Evolutionary conservation across 345 rosid genomes (phyloP).

Genomic region (Camelina hispida): DNA sequence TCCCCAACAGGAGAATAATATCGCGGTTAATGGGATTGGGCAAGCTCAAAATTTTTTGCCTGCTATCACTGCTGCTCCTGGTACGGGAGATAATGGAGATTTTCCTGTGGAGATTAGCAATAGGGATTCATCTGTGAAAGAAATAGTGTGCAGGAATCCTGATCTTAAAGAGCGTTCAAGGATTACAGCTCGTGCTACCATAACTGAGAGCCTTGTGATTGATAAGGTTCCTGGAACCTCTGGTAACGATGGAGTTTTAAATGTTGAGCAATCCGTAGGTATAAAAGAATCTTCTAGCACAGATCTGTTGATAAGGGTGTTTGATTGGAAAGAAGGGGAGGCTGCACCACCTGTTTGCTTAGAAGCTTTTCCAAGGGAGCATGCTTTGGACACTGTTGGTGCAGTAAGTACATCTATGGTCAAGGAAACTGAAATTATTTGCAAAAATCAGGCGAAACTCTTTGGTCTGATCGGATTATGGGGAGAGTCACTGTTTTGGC

Average conservation of each 20-base stretch:
- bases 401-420: slow-evolving; percentile 60
- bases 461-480: slow-evolving; percentile 90
- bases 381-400: slow-evolving; percentile 77
- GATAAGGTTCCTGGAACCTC: slow-evolving; percentile 72
- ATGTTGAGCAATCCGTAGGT: slow-evolving; percentile 66
- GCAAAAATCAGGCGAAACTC: slow-evolving; percentile 73
- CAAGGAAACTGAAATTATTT: slow-evolving; percentile 86
- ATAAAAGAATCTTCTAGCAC: slow-evolving; percentile 56
- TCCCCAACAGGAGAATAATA: slow-evolving; percentile 59
- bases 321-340: slow-evolving; percentile 81
- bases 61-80: slow-evolving; percentile 47
- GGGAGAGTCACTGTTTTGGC: slow-evolving; percentile 94
- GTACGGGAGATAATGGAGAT: slow-evolving; percentile 54
- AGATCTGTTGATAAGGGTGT: slow-evolving; percentile 72
- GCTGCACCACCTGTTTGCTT: slow-evolving; percentile 72
- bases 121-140: slow-evolving; percentile 56
- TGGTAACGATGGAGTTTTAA: slow-evolving; percentile 61
- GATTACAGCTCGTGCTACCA: slow-evolving; percentile 72
- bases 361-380: slow-evolving; percentile 88
- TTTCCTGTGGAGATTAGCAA: slow-evolving; percentile 49
- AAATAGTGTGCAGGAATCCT: slow-evolving; percentile 52
- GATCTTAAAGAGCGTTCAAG: slow-evolving; percentile 77
- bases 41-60: slow-evolving; percentile 53
- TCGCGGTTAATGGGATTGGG: slow-evolving; percentile 46
- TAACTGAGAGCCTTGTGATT: slow-evolving; percentile 80